Evolutionary conservation across 1,284 basidiomycete species (phyloP).

Genomic region (Lentinula novae-zelandiae): DNA sequence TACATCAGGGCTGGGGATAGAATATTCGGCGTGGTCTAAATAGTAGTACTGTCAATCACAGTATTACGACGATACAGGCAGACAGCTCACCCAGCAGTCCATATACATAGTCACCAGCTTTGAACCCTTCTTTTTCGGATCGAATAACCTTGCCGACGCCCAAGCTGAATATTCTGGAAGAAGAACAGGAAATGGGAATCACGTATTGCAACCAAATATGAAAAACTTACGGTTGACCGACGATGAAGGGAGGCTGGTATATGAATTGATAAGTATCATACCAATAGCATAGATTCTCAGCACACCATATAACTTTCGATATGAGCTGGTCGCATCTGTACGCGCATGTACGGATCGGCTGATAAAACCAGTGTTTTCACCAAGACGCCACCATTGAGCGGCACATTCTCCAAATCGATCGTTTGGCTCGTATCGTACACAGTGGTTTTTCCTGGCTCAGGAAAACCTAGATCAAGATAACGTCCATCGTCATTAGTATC

Average conservation of each 20-base stretch:
- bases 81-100: constrained; percentile 22
- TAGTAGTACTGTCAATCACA: background rate
- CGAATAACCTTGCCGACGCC: constrained; percentile 33
- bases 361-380: constrained; percentile 44
- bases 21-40: constrained; percentile 23
- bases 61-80: background rate
- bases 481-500: background rate
- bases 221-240: constrained; percentile 39
- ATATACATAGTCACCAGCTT: constrained; percentile 26
- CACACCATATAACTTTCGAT: constrained; percentile 1
- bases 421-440: constrained; percentile 41
- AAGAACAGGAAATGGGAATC: background rate
- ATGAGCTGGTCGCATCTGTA: constrained; percentile 29
- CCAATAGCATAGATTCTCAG: background rate
- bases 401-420: constrained; percentile 45
- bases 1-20: constrained; percentile 16
- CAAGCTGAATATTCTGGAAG: constrained; percentile 25
- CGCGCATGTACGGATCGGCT: constrained; percentile 49
- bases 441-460: constrained; percentile 44
- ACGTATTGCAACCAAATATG: background rate
- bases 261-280: background rate
- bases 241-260: constrained; percentile 24
- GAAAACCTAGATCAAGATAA: constrained; percentile 29
- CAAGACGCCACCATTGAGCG: constrained; percentile 49
- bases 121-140: constrained; percentile 24